Evolutionary conservation across 2,329 filamentous ascomycete genomes (phyloP).

Genomic region (Tympanopsis confertula): DNA sequence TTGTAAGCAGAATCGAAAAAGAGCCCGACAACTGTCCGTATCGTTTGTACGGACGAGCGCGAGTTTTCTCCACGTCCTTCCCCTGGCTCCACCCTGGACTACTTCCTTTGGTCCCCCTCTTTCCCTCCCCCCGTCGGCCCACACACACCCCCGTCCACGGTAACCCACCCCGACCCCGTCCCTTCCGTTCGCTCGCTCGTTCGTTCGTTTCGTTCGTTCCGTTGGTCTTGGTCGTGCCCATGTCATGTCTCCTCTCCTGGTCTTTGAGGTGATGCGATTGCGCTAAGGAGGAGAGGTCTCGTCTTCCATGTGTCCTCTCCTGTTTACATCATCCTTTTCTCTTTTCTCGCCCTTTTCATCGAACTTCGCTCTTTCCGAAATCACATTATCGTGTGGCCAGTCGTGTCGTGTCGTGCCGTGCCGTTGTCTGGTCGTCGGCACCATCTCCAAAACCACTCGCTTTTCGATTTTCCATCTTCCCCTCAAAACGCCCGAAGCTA

Average conservation of each 20-base stretch:
- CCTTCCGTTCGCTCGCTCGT: too few relatives aligned
- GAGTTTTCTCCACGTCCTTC: constrained; percentile 4
- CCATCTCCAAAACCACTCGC: background rate
- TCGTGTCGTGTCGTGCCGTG: too few relatives aligned
- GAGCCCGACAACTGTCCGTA: too few relatives aligned
- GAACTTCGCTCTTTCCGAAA: background rate
- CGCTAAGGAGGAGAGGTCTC: background rate
- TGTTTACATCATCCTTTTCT: background rate
- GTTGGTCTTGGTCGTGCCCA: background rate
- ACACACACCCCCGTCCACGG: background rate
- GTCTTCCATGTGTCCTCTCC: background rate
- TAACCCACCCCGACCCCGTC: too few relatives aligned
- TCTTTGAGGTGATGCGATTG: background rate
- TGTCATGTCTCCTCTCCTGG: background rate
- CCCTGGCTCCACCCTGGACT: constrained; percentile 4
- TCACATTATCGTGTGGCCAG: too few relatives aligned
- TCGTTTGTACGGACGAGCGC: too few relatives aligned
- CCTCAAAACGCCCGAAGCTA: constrained; percentile 6
- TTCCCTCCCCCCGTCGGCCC: constrained; percentile 2
- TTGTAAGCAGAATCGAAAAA: too few relatives aligned
- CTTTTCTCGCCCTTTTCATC: background rate
- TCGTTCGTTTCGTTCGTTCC: too few relatives aligned
- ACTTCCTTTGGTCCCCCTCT: constrained; percentile 3
- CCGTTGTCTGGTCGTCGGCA: too few relatives aligned
- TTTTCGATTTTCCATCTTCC: constrained; percentile 3